Evolutionary conservation across 345 rosid species (phyloP), one percentile per base, ranked within the genome.

Genomic region (Populus pruinosa): DNA sequence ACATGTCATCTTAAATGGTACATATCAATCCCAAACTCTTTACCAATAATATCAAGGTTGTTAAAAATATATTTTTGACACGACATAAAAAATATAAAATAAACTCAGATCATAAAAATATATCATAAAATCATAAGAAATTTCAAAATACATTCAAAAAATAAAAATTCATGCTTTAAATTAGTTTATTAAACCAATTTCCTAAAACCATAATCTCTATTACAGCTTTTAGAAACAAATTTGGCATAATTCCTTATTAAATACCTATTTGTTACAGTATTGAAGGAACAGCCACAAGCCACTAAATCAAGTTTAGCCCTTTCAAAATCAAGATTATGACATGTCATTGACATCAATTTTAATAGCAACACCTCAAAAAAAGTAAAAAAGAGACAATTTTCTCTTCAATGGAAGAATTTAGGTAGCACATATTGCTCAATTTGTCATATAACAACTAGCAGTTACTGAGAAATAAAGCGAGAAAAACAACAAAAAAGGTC

Each of bases 281-380:
- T 87, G 43, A 84, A 88, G 71, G 93, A 88, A 75, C 90, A 89
- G 23, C 91, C 95, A 76, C 88, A 88, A 79, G 90, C 81, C 69
- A 82, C 85, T 77, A 89, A 80, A 85, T 89, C 94, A 83, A 89
- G 85, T 72, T 85, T 82, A 81, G 89, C 83, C 76, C 85, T 85
- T 27, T 90, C 87, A 81, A 87, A 87, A 77, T 93, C 94, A 80
- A 90, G 91, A 72, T 86, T 86, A 66, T 69, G 89, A 83, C 97
- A 88, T 44, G 94, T 83, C 84, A 90, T 39, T 79, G 92, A 88
- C 90, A 90, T 83, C 91, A 92, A 90, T 78, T 86, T 90, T 50
- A 68, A 77, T 75, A 65, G 72, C 64, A 86, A 79, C 82, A 75
- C 5, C 13, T 35, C 67, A 62, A 79, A 53, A 85, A 73, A 82